A percentile compares a stretch with the other conserved stretches of the same genome.
Conservation (phyloP, 345 rosid genomes). For the Brassica incana region DNA sequence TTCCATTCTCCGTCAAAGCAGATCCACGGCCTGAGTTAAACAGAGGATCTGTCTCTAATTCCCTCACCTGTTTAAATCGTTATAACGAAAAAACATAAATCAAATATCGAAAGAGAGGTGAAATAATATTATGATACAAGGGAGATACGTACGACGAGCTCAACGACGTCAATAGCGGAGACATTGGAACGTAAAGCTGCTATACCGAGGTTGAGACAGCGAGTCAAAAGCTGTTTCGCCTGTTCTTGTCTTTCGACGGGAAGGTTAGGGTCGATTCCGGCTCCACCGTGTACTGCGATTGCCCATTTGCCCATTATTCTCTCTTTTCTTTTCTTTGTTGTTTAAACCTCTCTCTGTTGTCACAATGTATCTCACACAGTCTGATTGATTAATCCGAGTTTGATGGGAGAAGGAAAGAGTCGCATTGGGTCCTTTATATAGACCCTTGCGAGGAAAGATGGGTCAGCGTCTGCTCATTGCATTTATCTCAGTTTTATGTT, state of each 20-base stretch:
- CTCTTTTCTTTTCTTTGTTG: background rate
- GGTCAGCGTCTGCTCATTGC: background rate
- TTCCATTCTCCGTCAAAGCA: constrained; percentile 82
- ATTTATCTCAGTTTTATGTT: background rate
- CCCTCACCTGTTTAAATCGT: constrained; percentile 56
- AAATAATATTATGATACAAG: background rate
- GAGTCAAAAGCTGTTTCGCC: constrained; percentile 82
- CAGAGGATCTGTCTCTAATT: constrained; percentile 85
- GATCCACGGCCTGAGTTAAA: constrained; percentile 98
- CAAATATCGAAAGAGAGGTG: background rate
- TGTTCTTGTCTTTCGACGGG: constrained; percentile 75
- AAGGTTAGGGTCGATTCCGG: constrained; percentile 95
- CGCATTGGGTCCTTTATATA: constrained; percentile 34
- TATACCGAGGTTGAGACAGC: constrained; percentile 88
- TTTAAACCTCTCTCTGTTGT: background rate
- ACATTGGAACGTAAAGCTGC: constrained; percentile 71
- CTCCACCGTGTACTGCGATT: constrained; percentile 98
- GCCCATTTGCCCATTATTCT: constrained; percentile 79
- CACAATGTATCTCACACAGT: constrained; percentile 15
- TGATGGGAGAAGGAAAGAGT: constrained; percentile 29
- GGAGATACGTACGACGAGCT: constrained; percentile 64
- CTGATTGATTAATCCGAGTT: background rate
- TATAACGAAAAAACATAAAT: background rate
- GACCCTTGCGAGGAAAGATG: background rate
- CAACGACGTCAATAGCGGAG: constrained; percentile 90